Percentiles rank a stretch among this genome's conserved stretches.
These are phyloP conservation scores for Allium sativum DNA, from an alignment of 106 monocot species.

Conservation along the genomic window DNA sequence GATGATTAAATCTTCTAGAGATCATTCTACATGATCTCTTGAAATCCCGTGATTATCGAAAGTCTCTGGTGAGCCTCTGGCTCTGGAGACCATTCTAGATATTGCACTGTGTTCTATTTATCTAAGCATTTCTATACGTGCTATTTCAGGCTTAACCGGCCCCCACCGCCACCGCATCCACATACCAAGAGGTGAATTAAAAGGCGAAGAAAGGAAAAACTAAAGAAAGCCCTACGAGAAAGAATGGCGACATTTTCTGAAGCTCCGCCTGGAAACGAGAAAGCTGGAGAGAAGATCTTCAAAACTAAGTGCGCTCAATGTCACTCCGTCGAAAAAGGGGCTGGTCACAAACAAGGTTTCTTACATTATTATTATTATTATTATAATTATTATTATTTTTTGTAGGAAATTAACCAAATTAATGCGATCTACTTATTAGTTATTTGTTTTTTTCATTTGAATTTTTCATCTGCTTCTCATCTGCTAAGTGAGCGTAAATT, in stretches of 20 bases:
- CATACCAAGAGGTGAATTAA: slow-evolving; percentile 13
- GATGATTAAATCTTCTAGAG: too few relatives aligned
- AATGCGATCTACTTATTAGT: too few relatives aligned
- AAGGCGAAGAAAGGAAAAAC: neutral
- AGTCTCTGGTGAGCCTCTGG: too few relatives aligned
- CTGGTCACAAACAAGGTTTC: slow-evolving; percentile 9
- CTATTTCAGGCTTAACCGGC: slow-evolving; percentile 34
- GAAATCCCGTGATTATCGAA: too few relatives aligned
- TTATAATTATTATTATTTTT: neutral
- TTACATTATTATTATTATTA: neutral
- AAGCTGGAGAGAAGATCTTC: slow-evolving; percentile 14
- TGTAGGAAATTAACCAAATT: too few relatives aligned
- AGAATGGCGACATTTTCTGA: slow-evolving; percentile 7
- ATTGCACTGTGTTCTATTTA: too few relatives aligned
- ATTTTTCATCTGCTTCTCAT: neutral
- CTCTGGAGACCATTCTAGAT: too few relatives aligned
- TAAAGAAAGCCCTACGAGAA: too few relatives aligned
- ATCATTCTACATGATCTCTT: too few relatives aligned
- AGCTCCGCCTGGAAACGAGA: slow-evolving; percentile 2
- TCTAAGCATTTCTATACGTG: neutral
- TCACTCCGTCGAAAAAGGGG: slow-evolving; percentile 10
- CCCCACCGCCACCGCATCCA: neutral
- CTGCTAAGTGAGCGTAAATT: too few relatives aligned
- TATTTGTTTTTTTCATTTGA: neutral
- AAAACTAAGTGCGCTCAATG: slow-evolving; percentile 14